These are phyloP conservation scores for Holtermannia corniformis DNA, from an alignment of 768 basidiomycete genomes.

Conservation along the genomic window DNA sequence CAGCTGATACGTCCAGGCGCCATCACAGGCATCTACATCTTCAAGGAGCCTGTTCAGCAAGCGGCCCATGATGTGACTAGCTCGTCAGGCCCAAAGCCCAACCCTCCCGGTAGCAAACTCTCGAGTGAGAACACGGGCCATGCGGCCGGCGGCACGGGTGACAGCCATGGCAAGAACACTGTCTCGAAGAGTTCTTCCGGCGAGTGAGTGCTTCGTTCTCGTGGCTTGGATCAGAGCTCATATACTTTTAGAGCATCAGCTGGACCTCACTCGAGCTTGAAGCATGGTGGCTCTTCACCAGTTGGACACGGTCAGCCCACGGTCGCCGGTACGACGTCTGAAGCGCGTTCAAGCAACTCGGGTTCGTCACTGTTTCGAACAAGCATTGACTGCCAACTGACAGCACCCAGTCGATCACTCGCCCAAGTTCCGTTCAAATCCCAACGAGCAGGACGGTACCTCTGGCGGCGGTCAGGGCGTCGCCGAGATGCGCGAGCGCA, in stretches of 20 bases:
- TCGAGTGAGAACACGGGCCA: conserved; percentile 26
- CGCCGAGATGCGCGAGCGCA: conserved; percentile 41
- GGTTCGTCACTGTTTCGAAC: conserved; percentile 14
- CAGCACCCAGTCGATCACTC: conserved; percentile 22
- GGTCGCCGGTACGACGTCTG: conserved; percentile 30
- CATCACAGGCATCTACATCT: conserved; percentile 33
- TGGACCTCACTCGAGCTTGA: conserved; percentile 22
- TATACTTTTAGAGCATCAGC: conserved; percentile 1
- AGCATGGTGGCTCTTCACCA: conserved; percentile 30
- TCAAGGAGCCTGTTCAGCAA: conserved; percentile 30
- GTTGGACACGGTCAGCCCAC: conserved; percentile 11
- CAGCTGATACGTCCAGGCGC: conserved; percentile 19
- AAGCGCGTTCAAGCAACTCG: conserved; percentile 16
- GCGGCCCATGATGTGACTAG: conserved; percentile 20
- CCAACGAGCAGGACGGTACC: conserved; percentile 33
- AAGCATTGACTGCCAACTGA: background rate
- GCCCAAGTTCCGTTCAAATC: conserved; percentile 20
- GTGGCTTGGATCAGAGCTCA: background rate
- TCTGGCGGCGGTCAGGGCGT: conserved; percentile 34
- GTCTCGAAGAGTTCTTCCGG: background rate
- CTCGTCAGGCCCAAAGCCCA: no score
- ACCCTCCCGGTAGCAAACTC: conserved; percentile 11
- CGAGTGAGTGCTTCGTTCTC: background rate
- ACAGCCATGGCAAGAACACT: conserved; percentile 22
- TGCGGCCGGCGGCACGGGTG: background rate